A percentile compares a stretch with the other conserved stretches of the same genome.
These are phyloP conservation scores for Ogataea parapolymorpha DNA, from an alignment of 805 yeast genomes.

Conservation along the genomic window DNA sequence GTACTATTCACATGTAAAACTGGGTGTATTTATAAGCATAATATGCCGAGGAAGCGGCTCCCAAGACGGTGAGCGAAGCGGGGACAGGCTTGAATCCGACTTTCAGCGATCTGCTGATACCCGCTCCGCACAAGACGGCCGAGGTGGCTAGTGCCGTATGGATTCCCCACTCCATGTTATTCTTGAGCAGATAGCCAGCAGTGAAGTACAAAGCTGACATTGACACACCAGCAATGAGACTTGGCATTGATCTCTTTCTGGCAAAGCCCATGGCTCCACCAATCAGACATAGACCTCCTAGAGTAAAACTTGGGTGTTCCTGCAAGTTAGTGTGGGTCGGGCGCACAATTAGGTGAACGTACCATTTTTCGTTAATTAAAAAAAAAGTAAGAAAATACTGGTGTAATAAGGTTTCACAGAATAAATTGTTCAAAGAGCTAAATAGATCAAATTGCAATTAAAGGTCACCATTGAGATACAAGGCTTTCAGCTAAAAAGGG, in stretches of 20 bases:
- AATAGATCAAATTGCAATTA: too few species aligned
- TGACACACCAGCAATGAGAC: conserved; percentile 71
- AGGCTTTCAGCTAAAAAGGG: too few species aligned
- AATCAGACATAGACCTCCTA: conserved; percentile 28
- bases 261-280: conserved; percentile 35
- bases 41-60: conserved; percentile 60
- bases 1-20: conserved; percentile 42
- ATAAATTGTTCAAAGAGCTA: too few species aligned
- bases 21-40: conserved; percentile 74
- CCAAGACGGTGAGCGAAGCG: conserved; percentile 56
- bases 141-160: conserved; percentile 77
- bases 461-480: too few species aligned
- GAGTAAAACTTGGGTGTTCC: conserved; percentile 31
- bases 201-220: conserved; percentile 58
- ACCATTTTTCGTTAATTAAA: conserved; percentile 9
- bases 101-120: conserved; percentile 58
- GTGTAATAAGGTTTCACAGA: not conserved
- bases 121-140: conserved; percentile 61
- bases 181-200: conserved; percentile 70
- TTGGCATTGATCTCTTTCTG: conserved; percentile 72
- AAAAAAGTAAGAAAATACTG: not conserved
- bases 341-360: not conserved
- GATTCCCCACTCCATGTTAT: conserved; percentile 76
- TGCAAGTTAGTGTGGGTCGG: conserved; percentile 2
- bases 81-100: conserved; percentile 71